Conservation (phyloP, 176 grass and related monocot species). For the Cymbopogon citratus region DNA sequence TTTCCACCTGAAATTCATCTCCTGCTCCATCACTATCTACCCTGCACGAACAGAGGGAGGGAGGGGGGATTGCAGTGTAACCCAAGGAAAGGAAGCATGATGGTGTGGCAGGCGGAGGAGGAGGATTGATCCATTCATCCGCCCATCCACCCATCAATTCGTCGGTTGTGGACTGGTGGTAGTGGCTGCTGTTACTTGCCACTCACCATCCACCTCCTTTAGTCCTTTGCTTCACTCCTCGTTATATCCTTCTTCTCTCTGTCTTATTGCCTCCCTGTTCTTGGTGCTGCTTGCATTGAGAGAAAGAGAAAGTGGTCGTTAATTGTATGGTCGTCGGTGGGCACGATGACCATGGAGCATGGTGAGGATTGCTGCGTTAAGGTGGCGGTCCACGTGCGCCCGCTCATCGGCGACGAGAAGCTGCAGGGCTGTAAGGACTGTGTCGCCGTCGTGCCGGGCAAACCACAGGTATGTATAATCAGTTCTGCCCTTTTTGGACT, state of each 20-base stretch:
- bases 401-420: conserved; percentile 97
- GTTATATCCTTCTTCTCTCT: background rate
- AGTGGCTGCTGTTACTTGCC: conserved; percentile 41
- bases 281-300: conserved; percentile 16
- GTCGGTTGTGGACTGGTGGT: background rate
- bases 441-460: conserved; percentile 56
- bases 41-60: background rate
- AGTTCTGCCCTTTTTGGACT: background rate
- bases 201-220: conserved; percentile 34
- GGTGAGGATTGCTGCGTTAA: conserved; percentile 97
- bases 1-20: conserved; percentile 27
- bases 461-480: conserved; percentile 79
- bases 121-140: conserved; percentile 23
- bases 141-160: background rate
- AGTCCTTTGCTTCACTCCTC: conserved; percentile 35
- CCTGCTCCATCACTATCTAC: conserved; percentile 1
- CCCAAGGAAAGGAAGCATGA: conserved; percentile 89
- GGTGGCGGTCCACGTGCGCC: conserved; percentile 92
- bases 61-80: conserved; percentile 53
- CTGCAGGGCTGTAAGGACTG: conserved; percentile 96
- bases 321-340: conserved; percentile 41
- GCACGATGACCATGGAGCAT: conserved; percentile 81
- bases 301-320: background rate
- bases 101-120: conserved; percentile 21
- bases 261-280: conserved; percentile 21